Conservation (phyloP, 768 basidiomycete genomes). For the Astraeus odoratus region DNA sequence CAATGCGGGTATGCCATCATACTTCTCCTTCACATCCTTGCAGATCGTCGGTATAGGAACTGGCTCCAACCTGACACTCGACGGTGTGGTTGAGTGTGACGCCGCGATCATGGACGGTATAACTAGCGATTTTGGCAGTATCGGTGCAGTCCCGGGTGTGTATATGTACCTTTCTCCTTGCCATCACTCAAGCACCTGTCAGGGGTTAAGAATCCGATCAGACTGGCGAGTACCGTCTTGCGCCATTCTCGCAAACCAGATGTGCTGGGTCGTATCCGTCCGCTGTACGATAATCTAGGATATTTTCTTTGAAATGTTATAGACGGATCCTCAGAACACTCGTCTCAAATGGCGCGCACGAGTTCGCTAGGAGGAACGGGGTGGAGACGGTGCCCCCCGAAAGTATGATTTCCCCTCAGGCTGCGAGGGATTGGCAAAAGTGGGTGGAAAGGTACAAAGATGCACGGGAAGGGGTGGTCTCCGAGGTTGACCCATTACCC, state of each 20-base stretch:
- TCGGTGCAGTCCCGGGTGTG: conserved; percentile 66
- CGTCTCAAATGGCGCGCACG: conserved; percentile 52
- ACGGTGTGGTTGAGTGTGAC: conserved; percentile 78
- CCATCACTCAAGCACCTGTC: not conserved
- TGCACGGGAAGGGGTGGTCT: not conserved
- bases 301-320: not conserved
- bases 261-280: conserved; percentile 59
- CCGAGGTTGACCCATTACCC: conserved; percentile 4
- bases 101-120: conserved; percentile 62
- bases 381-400: conserved; percentile 34
- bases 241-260: conserved; percentile 43
- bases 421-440: conserved; percentile 47
- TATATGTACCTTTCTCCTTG: not conserved
- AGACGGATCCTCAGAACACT: conserved; percentile 39
- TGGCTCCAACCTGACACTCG: conserved; percentile 71
- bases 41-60: conserved; percentile 37
- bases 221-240: conserved; percentile 50
- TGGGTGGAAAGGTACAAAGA: conserved; percentile 48
- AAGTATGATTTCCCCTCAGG: conserved; percentile 43
- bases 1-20: conserved; percentile 56
- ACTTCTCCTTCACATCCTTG: not conserved
- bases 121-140: conserved; percentile 53
- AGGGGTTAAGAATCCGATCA: conserved; percentile 71
- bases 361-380: conserved; percentile 38
- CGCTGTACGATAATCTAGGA: conserved; percentile 37